Base-by-base conservation (phyloP, 2,329 filamentous ascomycete genomes). In the Arthrobotrys entomopaga region DNA sequence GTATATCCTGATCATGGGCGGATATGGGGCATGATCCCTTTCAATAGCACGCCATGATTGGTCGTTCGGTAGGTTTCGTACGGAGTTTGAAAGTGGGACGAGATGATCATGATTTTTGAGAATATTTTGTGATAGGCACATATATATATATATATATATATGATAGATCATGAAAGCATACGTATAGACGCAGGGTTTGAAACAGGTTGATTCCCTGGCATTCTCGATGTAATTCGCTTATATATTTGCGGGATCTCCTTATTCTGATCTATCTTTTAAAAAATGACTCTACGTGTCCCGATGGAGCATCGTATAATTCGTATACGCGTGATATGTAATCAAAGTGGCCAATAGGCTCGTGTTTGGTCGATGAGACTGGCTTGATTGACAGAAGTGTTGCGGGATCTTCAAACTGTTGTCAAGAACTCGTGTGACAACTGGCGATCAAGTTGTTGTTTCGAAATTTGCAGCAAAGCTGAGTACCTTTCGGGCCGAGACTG, bases 51-150 rank as follows among this genome's bases (percentile, higher is more conserved):
- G 38, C 46, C 46, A 61, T 52, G 58, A 61, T 61, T 50, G 58
- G 58, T 22, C 20, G 29, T 52, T 61, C 20, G 43, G 43, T n/a
- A 22, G 29, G 40, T 20, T n/a, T 52, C 46, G n/a, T 5, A 61
- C 58, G 58, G 58, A 61, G 58, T 61, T 61, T 24, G 58, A 40
- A 46, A n/a, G 48, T 52, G 58, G 43, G 58, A 52, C 43, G 46
- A 24, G 43, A 50, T 61, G 29, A 34, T 26, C 24, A 26, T 34
- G 29, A 10, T 8, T 1, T 5, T 34, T 34, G 29, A 34, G 29
- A 10, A 10, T 34, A n/a, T n/a, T n/a, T n/a, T n/a, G 11, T 49
- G 20, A 60, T 26, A 11, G 40, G 34, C 8, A 49, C n/a, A n/a
- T n/a, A n/a, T n/a, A n/a, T n/a, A n/a, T n/a, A n/a, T 34, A 34